Percentiles rank a stretch among this genome's conserved stretches.
phyloP scores from a whole-genome alignment of 2,329 filamentous ascomycete genomes.

The Aureobasidium sp. region DNA sequence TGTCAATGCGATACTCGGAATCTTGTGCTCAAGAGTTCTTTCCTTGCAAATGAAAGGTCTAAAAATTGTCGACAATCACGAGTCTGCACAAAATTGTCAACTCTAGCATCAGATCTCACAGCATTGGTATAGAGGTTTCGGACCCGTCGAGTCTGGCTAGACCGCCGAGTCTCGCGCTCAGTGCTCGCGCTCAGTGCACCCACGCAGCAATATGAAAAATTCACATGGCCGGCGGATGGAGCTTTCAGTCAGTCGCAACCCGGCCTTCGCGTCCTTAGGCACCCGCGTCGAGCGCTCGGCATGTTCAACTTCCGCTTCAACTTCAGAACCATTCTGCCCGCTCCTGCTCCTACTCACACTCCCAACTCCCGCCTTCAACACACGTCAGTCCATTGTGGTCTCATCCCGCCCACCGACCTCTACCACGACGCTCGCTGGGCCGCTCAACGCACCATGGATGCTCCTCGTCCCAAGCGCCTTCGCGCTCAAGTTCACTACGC shows the following conservation, averaged over 20 bases:
- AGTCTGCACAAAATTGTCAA: too few species aligned
- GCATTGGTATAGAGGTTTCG: background rate
- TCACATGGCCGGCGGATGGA: background rate
- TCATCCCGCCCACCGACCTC: background rate
- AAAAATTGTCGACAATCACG: too few species aligned
- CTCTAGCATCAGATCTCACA: background rate
- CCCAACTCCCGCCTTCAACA: background rate
- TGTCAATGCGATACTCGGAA: too few species aligned
- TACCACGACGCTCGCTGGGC: background rate
- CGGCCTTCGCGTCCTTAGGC: background rate
- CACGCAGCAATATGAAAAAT: background rate
- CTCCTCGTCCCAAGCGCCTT: background rate
- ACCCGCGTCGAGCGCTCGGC: background rate
- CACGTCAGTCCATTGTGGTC: background rate
- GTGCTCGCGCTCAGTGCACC: constrained; percentile 1
- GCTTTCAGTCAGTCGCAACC: background rate
- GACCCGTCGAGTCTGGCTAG: background rate
- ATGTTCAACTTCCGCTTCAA: background rate
- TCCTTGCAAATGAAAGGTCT: too few species aligned
- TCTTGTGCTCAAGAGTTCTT: too few species aligned
- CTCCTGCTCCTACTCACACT: too few species aligned
- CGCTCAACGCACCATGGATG: background rate
- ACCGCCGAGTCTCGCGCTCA: constrained; percentile 14
- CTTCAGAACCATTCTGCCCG: background rate
- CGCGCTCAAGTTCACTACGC: background rate